Percentiles rank a stretch among this genome's conserved stretches.
phyloP scores from a whole-genome alignment of 75 land plant species.

The Sequoiadendron giganteum region DNA sequence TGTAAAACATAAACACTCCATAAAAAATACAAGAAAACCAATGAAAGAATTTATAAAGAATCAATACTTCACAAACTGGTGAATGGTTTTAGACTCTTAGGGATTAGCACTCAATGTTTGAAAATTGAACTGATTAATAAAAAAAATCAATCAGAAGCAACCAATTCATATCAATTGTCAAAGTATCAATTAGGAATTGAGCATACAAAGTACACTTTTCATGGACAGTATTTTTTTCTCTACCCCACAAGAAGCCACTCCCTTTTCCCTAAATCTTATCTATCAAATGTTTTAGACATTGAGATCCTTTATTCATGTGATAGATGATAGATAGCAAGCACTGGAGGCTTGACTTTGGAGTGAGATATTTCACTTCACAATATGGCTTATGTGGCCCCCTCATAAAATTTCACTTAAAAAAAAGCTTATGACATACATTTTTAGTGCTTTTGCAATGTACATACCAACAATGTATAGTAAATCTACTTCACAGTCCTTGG shows the following conservation, averaged over 20 bases:
- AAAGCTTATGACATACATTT: neutral
- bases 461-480: neutral
- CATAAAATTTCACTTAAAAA: neutral
- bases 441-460: neutral
- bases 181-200: neutral
- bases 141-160: neutral
- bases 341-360: neutral
- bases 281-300: neutral
- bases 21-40: neutral
- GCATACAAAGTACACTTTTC: neutral
- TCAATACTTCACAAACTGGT: neutral
- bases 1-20: neutral
- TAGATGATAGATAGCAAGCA: neutral
- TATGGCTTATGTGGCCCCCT: neutral
- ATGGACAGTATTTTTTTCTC: neutral
- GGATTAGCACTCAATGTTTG: neutral
- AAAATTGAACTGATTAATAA: neutral
- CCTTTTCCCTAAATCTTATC: neutral
- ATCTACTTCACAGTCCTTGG: neutral
- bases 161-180: neutral
- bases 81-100: neutral
- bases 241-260: neutral
- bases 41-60: neutral
- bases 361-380: neutral
- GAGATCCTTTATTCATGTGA: neutral